Evolutionary conservation across 495 filamentous ascomycete species (phyloP).

Genomic region (Xylona heveae): DNA sequence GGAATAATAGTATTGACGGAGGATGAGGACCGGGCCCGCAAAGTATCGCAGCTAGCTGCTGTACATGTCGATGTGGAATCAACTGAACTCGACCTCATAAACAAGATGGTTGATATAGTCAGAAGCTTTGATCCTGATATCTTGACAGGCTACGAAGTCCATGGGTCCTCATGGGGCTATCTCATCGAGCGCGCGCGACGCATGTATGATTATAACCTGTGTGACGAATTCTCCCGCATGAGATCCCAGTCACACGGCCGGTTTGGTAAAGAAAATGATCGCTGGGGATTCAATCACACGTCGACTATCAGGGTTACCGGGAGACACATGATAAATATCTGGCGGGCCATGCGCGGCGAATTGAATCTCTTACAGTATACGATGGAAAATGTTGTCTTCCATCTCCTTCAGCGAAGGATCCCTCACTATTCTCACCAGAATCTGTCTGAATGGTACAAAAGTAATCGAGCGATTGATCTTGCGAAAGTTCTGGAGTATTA

Average conservation of each 20-base stretch:
- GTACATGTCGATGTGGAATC: conserved; percentile 51
- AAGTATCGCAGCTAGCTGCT: conserved; percentile 27
- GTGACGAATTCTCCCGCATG: conserved; percentile 75
- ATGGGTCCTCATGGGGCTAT: conserved; percentile 86
- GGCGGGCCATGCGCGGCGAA: conserved; percentile 87
- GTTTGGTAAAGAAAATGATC: conserved; percentile 67
- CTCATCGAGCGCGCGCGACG: conserved; percentile 70
- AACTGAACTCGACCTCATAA: conserved; percentile 68
- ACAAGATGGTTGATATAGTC: conserved; percentile 68
- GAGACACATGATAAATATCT: conserved; percentile 90
- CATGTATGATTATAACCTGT: conserved; percentile 77
- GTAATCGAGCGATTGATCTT: conserved; percentile 41
- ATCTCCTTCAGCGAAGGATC: conserved; percentile 74
- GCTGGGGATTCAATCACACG: conserved; percentile 83
- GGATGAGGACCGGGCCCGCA: conserved; percentile 22
- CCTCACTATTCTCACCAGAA: conserved; percentile 67
- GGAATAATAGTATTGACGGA: conserved; percentile 49
- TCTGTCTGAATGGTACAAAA: conserved; percentile 64
- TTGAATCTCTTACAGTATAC: conserved; percentile 81
- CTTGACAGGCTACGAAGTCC: conserved; percentile 87
- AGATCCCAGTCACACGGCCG: conserved; percentile 60
- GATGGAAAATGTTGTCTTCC: conserved; percentile 92
- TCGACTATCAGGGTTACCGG: conserved; percentile 76
- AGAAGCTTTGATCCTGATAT: conserved; percentile 75
- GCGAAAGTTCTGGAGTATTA: conserved; percentile 64